Evolutionary conservation across 2,329 filamentous ascomycete genomes (phyloP).

Genomic region (Chalara sp.): DNA sequence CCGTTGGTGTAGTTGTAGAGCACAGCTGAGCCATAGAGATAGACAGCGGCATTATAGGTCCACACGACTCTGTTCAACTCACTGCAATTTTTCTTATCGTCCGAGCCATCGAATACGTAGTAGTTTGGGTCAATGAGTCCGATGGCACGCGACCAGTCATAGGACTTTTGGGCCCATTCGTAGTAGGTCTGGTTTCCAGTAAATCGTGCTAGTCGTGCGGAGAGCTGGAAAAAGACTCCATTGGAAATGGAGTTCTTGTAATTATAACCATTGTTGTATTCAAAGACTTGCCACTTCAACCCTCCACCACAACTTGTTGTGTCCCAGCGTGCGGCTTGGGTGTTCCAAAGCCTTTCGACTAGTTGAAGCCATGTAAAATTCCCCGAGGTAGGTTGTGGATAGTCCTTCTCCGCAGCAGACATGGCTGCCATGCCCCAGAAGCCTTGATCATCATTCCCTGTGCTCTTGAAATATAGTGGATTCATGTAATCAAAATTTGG

Average conservation of each 20-base stretch:
- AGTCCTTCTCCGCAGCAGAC: constrained; percentile 61
- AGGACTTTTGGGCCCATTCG: constrained; percentile 62
- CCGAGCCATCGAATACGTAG: constrained; percentile 58
- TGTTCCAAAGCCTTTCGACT: constrained; percentile 65
- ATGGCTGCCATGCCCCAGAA: constrained; percentile 67
- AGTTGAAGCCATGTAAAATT: constrained; percentile 61
- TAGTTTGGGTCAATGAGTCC: constrained; percentile 50
- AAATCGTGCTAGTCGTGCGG: constrained; percentile 65
- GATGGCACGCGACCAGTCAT: constrained; percentile 53
- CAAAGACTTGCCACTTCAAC: constrained; percentile 75
- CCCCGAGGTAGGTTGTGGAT: constrained; percentile 49
- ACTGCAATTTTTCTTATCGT: constrained; percentile 43
- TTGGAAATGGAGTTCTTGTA: constrained; percentile 83
- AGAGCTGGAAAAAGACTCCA: constrained; percentile 76
- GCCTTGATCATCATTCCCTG: constrained; percentile 70
- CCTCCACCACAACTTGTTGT: constrained; percentile 61
- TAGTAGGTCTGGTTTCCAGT: constrained; percentile 60
- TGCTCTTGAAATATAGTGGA: constrained; percentile 45
- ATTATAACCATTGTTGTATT: constrained; percentile 67
- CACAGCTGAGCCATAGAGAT: constrained; percentile 57
- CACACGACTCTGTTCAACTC: constrained; percentile 49
- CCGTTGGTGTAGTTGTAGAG: constrained; percentile 53
- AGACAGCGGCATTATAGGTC: constrained; percentile 60
- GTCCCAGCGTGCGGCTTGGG: constrained; percentile 67
- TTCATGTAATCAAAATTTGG: constrained; percentile 54